Evolutionary conservation across 164 flowering plant genomes (phyloP).

Genomic region (Tetrastigma voinierianum): DNA sequence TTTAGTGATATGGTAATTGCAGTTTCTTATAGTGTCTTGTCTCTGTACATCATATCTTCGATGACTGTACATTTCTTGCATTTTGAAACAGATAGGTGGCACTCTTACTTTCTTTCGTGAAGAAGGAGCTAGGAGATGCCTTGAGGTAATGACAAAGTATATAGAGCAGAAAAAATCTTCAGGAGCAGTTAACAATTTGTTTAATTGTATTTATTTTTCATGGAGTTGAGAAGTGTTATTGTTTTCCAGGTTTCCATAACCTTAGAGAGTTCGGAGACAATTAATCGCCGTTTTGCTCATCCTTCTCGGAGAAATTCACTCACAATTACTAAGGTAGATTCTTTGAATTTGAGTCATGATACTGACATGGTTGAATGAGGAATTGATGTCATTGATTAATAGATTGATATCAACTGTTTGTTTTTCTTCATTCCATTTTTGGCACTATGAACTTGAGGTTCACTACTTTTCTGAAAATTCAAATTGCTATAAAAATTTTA

Average conservation of each 20-base stretch:
- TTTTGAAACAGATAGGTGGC: constrained; percentile 81
- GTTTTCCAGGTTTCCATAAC: constrained; percentile 72
- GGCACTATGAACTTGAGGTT: too few species aligned
- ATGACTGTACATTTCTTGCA: constrained; percentile 2
- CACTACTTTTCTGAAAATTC: too few species aligned
- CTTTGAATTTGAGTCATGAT: neutral
- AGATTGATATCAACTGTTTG: too few species aligned
- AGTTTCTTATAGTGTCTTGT: constrained; percentile 1
- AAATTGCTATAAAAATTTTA: too few species aligned
- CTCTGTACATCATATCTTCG: constrained; percentile 3
- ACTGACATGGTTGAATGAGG: neutral
- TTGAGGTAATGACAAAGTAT: constrained; percentile 59
- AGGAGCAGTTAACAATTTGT: constrained; percentile 2
- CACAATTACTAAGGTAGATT: constrained; percentile 80
- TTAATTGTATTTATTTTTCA: constrained; percentile 1
- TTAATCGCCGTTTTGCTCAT: constrained; percentile 69
- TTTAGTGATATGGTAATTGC: constrained; percentile 79
- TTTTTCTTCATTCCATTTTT: too few species aligned
- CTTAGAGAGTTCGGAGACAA: constrained; percentile 82
- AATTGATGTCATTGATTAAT: too few species aligned
- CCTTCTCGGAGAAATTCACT: constrained; percentile 87
- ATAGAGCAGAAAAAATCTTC: neutral
- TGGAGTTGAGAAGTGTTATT: constrained; percentile 8
- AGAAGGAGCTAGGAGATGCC: constrained; percentile 87
- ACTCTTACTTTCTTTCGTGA: constrained; percentile 94